Conservation (phyloP, 192 early-diverging fungal genomes). For the Podila minutissima region DNA sequence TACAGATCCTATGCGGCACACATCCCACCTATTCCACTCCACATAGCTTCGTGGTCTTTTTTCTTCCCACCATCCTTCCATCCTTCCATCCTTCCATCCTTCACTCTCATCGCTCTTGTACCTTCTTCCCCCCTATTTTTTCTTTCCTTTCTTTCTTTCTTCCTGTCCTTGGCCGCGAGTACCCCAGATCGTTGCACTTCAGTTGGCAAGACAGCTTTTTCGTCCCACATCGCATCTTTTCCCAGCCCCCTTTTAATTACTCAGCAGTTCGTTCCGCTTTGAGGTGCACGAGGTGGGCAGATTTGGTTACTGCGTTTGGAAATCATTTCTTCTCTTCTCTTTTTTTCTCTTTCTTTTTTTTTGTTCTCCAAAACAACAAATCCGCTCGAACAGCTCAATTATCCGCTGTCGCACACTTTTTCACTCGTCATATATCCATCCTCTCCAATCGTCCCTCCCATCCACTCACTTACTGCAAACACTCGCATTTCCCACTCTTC, state of each 20-base stretch:
- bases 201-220: no score
- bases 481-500: no score
- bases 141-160: neutral
- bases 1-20: neutral
- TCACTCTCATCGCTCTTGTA: neutral
- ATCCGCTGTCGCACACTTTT: no score
- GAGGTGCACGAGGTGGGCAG: neutral
- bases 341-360: neutral
- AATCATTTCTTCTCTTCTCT: slow-evolving; percentile 5
- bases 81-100: neutral
- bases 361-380: neutral
- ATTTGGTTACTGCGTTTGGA: slow-evolving; percentile 5
- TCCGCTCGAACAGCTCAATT: no score
- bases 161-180: neutral
- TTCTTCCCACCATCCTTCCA: no score
- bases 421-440: no score
- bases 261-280: neutral
- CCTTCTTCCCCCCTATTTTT: neutral
- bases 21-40: neutral
- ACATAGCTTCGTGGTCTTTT: neutral
- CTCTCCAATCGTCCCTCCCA: no score
- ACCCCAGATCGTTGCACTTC: no score
- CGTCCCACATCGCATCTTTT: no score
- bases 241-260: no score
- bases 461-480: no score